Evolutionary conservation across 2,329 filamentous ascomycete genomes (phyloP), one percentile per base, ranked within the genome.

Genomic region (Domatiomyces catenatus): DNA sequence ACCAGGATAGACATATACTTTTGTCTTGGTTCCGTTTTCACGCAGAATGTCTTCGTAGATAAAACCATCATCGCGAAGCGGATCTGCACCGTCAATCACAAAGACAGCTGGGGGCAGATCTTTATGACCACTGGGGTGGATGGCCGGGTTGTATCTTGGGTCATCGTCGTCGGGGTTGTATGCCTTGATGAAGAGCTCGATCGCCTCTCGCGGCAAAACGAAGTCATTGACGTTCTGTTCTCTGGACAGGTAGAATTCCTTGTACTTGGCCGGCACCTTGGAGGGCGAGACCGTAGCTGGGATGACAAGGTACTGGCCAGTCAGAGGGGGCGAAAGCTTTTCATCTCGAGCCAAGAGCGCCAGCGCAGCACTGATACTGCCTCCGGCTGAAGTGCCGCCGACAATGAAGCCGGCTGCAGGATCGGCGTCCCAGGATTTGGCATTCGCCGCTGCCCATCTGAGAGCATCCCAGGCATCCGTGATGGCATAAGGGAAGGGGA

Each of bases 331-430:
- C 2, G 63, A 63, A 24, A 68, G 56, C 2, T 59, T 51, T 19
- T 63, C 59, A 39, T 68, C 63, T 18, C 64, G 58, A 44, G 64
- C 64, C 8, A 66, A 59, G 50, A 66, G 64, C 0, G 63, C 59
- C 36, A 67, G 52, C 0, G 67, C 63, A 7, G 64, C 64, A 1
- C 63, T 60, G 51, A 60, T 49, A 22, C 58, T 60, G 15, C 55
- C 72, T 8, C 73, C 73, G 0, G 74, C 71, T 8, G 69, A 73
- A 1, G 67, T 66, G 0, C 74, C 74, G 15, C 71, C 72, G 10
- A 75, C 51, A n/a, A 76, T 53, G 53, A 76, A 75, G 0, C 72
- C 73, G 10, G 63, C 62, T 4, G 62, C 59, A 0, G 69, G 66
- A 50, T 74, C 66, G 8, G 68, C 68, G 6, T 64, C 66, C 49